These are phyloP conservation scores for Colletotrichum endophyticum DNA, from an alignment of 2,329 filamentous ascomycete species.

Conservation along the genomic window DNA sequence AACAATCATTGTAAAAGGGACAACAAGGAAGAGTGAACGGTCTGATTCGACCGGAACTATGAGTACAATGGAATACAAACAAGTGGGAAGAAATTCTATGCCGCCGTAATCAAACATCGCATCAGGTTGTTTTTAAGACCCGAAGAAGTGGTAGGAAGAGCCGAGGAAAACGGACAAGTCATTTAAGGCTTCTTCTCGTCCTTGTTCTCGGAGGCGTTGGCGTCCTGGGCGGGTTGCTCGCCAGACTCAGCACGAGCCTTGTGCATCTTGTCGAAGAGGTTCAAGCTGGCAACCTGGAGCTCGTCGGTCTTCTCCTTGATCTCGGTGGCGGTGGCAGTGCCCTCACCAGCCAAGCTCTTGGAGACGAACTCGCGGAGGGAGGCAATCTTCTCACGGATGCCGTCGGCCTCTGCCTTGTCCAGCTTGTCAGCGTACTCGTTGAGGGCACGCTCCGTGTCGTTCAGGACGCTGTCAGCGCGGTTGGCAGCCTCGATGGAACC, in stretches of 20 bases:
- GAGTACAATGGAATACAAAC: conserved; percentile 56
- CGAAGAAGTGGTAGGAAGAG: not conserved
- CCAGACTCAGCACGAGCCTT: conserved; percentile 80
- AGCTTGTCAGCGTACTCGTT: conserved; percentile 96
- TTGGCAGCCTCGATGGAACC: conserved; percentile 94
- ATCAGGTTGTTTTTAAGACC: not conserved
- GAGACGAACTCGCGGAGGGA: conserved; percentile 86
- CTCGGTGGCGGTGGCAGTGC: conserved; percentile 82
- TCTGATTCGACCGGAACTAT: conserved; percentile 41
- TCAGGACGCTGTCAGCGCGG: conserved; percentile 93
- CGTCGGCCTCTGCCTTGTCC: conserved; percentile 93
- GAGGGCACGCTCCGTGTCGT: conserved; percentile 97
- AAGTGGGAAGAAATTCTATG: conserved; percentile 37
- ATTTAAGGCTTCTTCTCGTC: conserved; percentile 71
- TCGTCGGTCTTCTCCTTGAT: conserved; percentile 99
- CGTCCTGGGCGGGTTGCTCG: conserved; percentile 62
- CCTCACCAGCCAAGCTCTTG: conserved; percentile 95
- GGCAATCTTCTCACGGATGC: conserved; percentile 92
- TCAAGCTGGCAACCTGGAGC: conserved; percentile 93
- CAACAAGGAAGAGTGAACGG: conserved; percentile 33
- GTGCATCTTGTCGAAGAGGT: conserved; percentile 99
- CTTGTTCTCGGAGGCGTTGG: conserved; percentile 69
- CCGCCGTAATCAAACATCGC: conserved; percentile 35
- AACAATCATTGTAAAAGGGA: conserved; percentile 50
- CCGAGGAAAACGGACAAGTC: conserved; percentile 27